A percentile compares a stretch with the other conserved stretches of the same genome.
phyloP scores from a whole-genome alignment of 1,139 yeast genomes.

The Lodderomyces margitis region DNA sequence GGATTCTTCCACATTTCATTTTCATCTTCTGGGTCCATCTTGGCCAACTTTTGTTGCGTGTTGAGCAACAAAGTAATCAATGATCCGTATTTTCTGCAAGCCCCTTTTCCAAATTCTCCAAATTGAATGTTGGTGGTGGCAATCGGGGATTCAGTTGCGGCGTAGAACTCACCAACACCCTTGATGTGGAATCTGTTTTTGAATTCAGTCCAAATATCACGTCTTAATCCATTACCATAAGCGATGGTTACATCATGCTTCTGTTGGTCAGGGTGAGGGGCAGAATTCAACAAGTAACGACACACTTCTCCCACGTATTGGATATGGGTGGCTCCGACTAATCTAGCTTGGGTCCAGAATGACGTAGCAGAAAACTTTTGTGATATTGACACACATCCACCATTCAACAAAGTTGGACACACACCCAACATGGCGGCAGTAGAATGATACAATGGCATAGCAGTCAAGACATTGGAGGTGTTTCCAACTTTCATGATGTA shows the following conservation, averaged over 20 bases:
- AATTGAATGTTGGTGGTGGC: constrained; percentile 82
- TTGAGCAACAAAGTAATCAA: constrained; percentile 54
- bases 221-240: constrained; percentile 88
- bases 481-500: constrained; percentile 60
- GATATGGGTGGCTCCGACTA: constrained; percentile 70
- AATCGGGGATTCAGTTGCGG: constrained; percentile 90
- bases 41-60: constrained; percentile 61
- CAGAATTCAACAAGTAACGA: constrained; percentile 74
- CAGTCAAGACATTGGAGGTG: constrained; percentile 68
- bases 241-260: constrained; percentile 69
- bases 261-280: constrained; percentile 63
- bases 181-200: constrained; percentile 72
- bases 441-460: constrained; percentile 96
- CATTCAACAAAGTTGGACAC: constrained; percentile 61
- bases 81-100: constrained; percentile 81
- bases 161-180: constrained; percentile 87
- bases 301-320: constrained; percentile 98
- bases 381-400: constrained; percentile 76
- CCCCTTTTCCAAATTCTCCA: constrained; percentile 84
- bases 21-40: constrained; percentile 82
- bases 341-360: constrained; percentile 87
- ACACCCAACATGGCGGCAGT: constrained; percentile 90
- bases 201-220: constrained; percentile 87
- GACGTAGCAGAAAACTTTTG: constrained; percentile 81
- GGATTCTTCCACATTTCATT: constrained; percentile 69